phyloP scores from a whole-genome alignment of 2,329 filamentous ascomycete genomes.

The Metarhizium rileyi region DNA sequence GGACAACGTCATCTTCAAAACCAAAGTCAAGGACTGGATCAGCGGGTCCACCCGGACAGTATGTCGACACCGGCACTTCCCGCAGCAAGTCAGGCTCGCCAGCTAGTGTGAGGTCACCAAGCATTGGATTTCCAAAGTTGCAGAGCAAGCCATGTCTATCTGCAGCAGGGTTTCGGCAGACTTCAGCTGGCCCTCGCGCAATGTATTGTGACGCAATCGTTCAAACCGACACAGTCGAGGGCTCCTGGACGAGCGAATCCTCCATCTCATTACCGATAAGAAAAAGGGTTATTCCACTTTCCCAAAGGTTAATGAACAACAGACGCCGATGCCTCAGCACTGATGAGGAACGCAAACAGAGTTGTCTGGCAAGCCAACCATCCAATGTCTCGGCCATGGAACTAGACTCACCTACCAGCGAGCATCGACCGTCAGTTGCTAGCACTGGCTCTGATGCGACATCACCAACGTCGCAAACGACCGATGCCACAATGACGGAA shows the following conservation, averaged over 20 bases:
- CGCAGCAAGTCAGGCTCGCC: conserved; percentile 46
- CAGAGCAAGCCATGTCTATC: conserved; percentile 22
- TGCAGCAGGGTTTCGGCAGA: conserved; percentile 23
- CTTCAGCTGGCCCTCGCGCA: conserved; percentile 28
- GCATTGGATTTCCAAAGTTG: conserved; percentile 15
- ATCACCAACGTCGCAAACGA: conserved; percentile 14
- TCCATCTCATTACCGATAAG: conserved; percentile 27
- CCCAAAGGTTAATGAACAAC: conserved; percentile 41
- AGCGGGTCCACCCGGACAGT: conserved; percentile 27
- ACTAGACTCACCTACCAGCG: conserved; percentile 25
- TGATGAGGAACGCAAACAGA: conserved; percentile 27
- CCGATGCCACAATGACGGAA: conserved; percentile 21
- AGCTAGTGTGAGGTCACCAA: conserved; percentile 30
- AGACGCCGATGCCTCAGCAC: conserved; percentile 33
- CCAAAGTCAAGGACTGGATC: conserved; percentile 30
- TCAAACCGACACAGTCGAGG: conserved; percentile 46
- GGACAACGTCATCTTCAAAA: conserved; percentile 30
- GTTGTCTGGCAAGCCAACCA: conserved; percentile 11
- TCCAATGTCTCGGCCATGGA: conserved; percentile 29
- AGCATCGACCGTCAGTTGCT: conserved; percentile 17
- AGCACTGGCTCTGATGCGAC: conserved; percentile 14
- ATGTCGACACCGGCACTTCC: conserved; percentile 44
- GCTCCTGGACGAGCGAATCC: conserved; percentile 40
- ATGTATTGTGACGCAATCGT: conserved; percentile 41
- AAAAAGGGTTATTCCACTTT: conserved; percentile 42